Percentiles rank a stretch among this genome's conserved stretches.
Evolutionary conservation across 129 eudicot species (phyloP).

Genomic region (Gnaphalium uliginosum): DNA sequence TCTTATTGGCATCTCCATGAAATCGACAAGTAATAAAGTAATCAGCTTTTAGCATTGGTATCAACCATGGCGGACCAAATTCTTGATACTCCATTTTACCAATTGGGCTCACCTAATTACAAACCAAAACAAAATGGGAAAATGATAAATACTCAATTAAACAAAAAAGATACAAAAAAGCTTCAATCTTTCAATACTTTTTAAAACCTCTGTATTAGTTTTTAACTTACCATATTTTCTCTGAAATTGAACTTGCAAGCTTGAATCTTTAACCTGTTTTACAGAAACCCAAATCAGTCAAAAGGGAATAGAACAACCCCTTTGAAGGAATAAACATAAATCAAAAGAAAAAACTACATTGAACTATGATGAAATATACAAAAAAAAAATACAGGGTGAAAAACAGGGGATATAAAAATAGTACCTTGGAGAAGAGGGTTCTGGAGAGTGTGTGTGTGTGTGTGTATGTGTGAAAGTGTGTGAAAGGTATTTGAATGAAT

Average conservation of each 20-base stretch:
- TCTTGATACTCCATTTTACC: constrained; percentile 42
- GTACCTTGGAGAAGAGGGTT: constrained; percentile 32
- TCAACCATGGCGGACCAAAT: constrained; percentile 59
- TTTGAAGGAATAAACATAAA: constrained; percentile 10
- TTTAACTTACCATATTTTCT: constrained; percentile 33
- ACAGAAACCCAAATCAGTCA: constrained; percentile 17
- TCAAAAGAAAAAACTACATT: constrained; percentile 21
- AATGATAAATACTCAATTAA: constrained; percentile 16
- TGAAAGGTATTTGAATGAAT: constrained; percentile 33
- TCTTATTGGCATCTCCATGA: constrained; percentile 54
- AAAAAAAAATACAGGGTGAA: constrained; percentile 21
- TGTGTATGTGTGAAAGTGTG: constrained; percentile 27
- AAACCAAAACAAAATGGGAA: not conserved
- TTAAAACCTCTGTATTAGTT: not conserved
- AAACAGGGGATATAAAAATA: constrained; percentile 4
- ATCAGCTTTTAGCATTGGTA: constrained; percentile 49
- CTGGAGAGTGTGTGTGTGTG: constrained; percentile 33
- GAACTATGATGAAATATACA: constrained; percentile 10
- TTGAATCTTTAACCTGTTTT: constrained; percentile 31
- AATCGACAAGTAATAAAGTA: constrained; percentile 47
- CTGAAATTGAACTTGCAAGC: constrained; percentile 18
- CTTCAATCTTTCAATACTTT: constrained; percentile 6
- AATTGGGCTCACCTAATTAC: constrained; percentile 44
- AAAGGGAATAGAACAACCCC: constrained; percentile 25
- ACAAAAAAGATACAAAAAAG: not conserved